Base-by-base conservation (phyloP, 805 yeast genomes). In the Cyberlindnera suaveolens region DNA sequence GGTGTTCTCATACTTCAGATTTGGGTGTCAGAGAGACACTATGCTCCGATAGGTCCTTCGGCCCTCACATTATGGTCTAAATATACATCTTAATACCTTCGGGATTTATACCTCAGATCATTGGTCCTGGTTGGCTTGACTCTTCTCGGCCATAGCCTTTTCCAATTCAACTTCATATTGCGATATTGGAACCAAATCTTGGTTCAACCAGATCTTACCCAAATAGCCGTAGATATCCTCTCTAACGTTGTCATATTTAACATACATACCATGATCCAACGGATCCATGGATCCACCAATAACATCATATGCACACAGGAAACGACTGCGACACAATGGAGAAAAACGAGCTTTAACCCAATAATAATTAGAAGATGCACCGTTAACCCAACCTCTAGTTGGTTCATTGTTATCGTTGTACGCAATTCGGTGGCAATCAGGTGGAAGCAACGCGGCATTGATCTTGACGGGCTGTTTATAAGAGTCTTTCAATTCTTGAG, bases 291-390 rank as follows among this genome's bases (percentile, higher is more conserved):
- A 52, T 2, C 55, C 64, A n/a, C 84, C 84, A 45, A 78, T 61
- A 17, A 66, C 56, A 44, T 75, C 74, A 54, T 77, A 77, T 1
- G 82, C 82, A 63, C 84, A 78, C 84, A 84, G 79, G 23, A 74
- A 52, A 8, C 11, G 11, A 23, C 8, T 23, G 27, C 1, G 4
- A 23, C 27, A 23, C 27, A 23, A 23, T 23, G 27, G 27, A 2
- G 27, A 23, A 2, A 11, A 23, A 23, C 8, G 11, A 9, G 27
- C 27, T 23, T 23, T 23, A 23, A 23, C 27, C 27, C 27, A 23
- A 54, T 79, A 79, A 17, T 69, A 66, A 20, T 67, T 64, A 60
- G 85, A 79, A 48, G 72, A 67, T 1, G 58, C 57, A 13, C 67
- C 63, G 63, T 73, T 74, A 49, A 62, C 67, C 84, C 84, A 78